Percentiles rank a stretch among this genome's conserved stretches.
phyloP scores from a whole-genome alignment of 331 rosid species.

The Rosa hybrid region DNA sequence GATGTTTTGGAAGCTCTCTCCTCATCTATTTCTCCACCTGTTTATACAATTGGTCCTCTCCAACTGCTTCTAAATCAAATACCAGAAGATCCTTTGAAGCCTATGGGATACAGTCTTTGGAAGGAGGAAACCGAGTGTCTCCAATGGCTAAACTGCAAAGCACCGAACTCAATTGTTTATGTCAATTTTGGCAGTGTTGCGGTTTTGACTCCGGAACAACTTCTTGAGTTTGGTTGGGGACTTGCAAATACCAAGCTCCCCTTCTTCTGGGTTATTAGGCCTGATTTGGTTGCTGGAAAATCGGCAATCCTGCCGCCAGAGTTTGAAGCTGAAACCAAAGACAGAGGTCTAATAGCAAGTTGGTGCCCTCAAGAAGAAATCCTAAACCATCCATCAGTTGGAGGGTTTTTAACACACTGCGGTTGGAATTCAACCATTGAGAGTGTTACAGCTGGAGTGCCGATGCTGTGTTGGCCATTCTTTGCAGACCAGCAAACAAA shows the following conservation, averaged over 20 bases:
- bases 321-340: neutral
- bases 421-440: conserved; percentile 5
- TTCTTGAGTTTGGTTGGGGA: neutral
- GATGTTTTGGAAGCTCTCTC: neutral
- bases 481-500: neutral
- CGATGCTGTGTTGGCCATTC: conserved; percentile 5
- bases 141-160: neutral
- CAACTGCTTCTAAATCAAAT: neutral
- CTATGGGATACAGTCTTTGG: neutral
- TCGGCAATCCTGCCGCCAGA: neutral
- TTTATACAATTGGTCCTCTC: neutral
- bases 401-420: neutral
- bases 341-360: neutral
- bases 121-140: neutral
- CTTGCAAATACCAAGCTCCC: neutral
- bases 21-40: neutral
- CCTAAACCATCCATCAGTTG: neutral
- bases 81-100: neutral
- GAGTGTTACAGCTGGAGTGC: neutral
- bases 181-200: neutral
- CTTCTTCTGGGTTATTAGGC: neutral
- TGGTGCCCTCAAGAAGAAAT: neutral
- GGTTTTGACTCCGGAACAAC: neutral
- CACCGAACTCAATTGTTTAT: neutral
- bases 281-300: neutral